These are phyloP conservation scores for Allomyces arbusculus DNA, from an alignment of 192 early-diverging fungal species.

Conservation along the genomic window DNA sequence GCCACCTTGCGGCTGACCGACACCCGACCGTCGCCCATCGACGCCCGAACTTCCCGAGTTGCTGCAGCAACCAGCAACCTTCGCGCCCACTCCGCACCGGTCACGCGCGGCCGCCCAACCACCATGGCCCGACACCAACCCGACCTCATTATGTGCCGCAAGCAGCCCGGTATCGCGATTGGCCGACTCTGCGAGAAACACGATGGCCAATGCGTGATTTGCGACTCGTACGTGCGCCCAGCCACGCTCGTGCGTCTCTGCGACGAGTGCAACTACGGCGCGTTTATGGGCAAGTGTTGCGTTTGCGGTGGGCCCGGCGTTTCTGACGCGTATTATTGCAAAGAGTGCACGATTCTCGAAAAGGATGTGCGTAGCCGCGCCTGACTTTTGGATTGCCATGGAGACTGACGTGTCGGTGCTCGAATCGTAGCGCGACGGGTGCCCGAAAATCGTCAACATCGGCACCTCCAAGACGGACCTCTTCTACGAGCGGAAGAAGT, in stretches of 20 bases:
- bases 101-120: too few relatives aligned
- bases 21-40: too few relatives aligned
- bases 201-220: conserved; percentile 89
- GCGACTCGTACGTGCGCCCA: conserved; percentile 84
- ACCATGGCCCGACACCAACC: conserved; percentile 62
- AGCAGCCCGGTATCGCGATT: conserved; percentile 74
- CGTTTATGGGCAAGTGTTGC: conserved; percentile 71
- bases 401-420: not conserved
- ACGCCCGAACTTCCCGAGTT: too few relatives aligned
- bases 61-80: too few relatives aligned
- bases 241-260: conserved; percentile 77
- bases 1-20: too few relatives aligned
- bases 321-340: conserved; percentile 92
- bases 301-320: conserved; percentile 74
- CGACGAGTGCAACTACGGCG: conserved; percentile 93
- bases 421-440: conserved; percentile 58
- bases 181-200: conserved; percentile 64
- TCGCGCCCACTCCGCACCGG: too few relatives aligned
- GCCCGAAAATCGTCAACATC: conserved; percentile 90
- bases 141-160: conserved; percentile 89
- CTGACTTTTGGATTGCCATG: not conserved
- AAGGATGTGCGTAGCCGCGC: conserved; percentile 65
- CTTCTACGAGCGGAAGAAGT: conserved; percentile 86
- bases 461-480: conserved; percentile 77
- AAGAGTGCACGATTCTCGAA: conserved; percentile 68